Percentiles rank a stretch among this genome's conserved stretches.
phyloP scores from a whole-genome alignment of 176 grass and related monocot genomes.

The Luzula sylvatica region DNA sequence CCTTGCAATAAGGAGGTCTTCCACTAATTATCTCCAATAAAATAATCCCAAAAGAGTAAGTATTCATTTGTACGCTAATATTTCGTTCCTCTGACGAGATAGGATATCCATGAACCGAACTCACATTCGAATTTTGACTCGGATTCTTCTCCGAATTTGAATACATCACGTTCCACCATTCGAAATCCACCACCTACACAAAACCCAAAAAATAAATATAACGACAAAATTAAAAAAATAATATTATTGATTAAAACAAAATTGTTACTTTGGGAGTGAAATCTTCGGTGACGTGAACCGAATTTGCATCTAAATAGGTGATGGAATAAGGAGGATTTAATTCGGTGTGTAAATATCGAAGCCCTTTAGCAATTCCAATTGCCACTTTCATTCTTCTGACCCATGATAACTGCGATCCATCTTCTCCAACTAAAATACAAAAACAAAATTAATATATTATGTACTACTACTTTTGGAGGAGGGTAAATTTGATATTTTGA shows the following conservation, averaged over 20 bases:
- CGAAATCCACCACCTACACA: conserved; percentile 88
- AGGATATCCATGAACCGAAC: conserved; percentile 30
- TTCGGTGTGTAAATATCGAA: conserved; percentile 77
- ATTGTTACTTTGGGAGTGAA: conserved; percentile 65
- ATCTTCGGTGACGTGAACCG: conserved; percentile 78
- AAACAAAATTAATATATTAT: neutral
- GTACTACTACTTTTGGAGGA: neutral
- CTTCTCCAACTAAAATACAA: conserved; percentile 52
- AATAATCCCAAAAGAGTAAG: conserved; percentile 71
- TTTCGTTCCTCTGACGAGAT: conserved; percentile 42
- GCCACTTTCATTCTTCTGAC: conserved; percentile 90
- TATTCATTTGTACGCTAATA: conserved; percentile 60
- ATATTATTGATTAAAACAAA: neutral
- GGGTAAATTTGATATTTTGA: neutral
- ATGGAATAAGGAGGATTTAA: conserved; percentile 58
- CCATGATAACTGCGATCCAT: conserved; percentile 77
- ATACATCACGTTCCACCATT: conserved; percentile 83
- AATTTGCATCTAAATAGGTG: conserved; percentile 64
- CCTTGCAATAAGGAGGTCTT: conserved; percentile 85
- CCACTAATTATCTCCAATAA: conserved; percentile 92
- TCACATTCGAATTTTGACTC: conserved; percentile 25
- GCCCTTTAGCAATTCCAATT: conserved; percentile 68
- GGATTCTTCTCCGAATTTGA: conserved; percentile 38
- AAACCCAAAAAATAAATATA: neutral
- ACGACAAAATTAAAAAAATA: neutral